Base-by-base conservation (phyloP, 176 grass and related monocot genomes). In the Pontederia crassipes region DNA sequence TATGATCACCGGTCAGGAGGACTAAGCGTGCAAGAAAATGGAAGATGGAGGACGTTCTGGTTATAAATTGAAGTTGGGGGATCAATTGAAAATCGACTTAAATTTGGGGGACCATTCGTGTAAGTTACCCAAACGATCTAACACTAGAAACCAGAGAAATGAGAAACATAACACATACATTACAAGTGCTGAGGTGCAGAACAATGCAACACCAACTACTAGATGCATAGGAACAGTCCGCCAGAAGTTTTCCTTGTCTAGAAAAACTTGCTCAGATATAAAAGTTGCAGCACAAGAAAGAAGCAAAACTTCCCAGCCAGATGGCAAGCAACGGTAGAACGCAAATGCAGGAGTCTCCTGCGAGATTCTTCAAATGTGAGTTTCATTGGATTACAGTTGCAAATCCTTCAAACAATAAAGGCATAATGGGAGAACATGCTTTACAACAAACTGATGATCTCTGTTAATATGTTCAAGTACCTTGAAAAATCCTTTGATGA, bases 401-500 rank as follows among this genome's bases (percentile, higher is more conserved):
- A 66, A 66, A 72, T 46, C 20, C 9, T 60, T 67, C 13, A 56
- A 79, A 68, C 18, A 59, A 32, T 62, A 64, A 12, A 27, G 8
- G 24, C 10, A 72, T 24, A 59, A 74, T 40, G 32, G 32, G 32
- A 40, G 32, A 40, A 40, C 29, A 40, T 40, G 32, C 32, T 40
- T 40, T 40, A 40, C 32, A 40, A 40, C 32, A 40, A 40, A 40
- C 32, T 7, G 6, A 40, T 40, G 0, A 40, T 40, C 4, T 1
- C 32, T 65, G 46, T 9, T 14, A 17, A 12, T 24, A 53, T 55
- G 11, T n/a, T 18, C 75, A 28, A 54, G 54, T 77, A 92, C 93
- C 84, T 97, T 75, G 79, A 97, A 97, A 69, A 85, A 97, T 28
- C 66, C 64, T 74, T 83, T 88, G 72, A 97, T 97, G 59, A 97